Evolutionary conservation across 768 basidiomycete genomes (phyloP).

Genomic region (Rhizopogon vinicolor): DNA sequence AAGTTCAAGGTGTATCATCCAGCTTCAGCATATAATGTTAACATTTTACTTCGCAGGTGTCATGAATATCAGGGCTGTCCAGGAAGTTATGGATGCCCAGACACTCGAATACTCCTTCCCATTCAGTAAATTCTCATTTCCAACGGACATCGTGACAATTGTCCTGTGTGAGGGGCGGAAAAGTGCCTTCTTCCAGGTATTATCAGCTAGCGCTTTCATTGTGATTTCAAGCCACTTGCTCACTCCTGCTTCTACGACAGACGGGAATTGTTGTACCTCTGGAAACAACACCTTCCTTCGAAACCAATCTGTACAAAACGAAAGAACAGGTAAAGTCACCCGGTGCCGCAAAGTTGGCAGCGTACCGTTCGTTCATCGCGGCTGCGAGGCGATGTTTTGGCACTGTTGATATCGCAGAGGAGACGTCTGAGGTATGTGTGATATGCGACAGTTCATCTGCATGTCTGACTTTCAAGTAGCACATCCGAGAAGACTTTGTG

Average conservation of each 20-base stretch:
- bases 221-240: neutral
- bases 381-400: conserved; percentile 49
- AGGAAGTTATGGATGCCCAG: conserved; percentile 60
- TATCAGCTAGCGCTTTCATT: neutral
- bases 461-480: conserved; percentile 30
- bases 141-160: conserved; percentile 68
- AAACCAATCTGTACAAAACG: conserved; percentile 43
- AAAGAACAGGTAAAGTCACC: conserved; percentile 42
- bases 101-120: conserved; percentile 74
- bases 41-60: conserved; percentile 39
- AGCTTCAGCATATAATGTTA: neutral
- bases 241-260: conserved; percentile 29
- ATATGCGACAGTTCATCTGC: neutral
- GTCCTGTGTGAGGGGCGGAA: conserved; percentile 59
- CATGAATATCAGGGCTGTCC: conserved; percentile 56
- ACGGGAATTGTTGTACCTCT: conserved; percentile 56
- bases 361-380: conserved; percentile 56
- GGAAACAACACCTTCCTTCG: conserved; percentile 20
- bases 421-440: conserved; percentile 51
- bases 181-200: conserved; percentile 71
- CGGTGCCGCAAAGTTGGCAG: conserved; percentile 38
- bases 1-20: neutral
- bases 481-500: conserved; percentile 76
- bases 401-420: conserved; percentile 47
- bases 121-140: conserved; percentile 66